Evolutionary conservation across 495 filamentous ascomycete species (phyloP), one percentile per base, ranked within the genome.

Genomic region (Xylaria scruposa): DNA sequence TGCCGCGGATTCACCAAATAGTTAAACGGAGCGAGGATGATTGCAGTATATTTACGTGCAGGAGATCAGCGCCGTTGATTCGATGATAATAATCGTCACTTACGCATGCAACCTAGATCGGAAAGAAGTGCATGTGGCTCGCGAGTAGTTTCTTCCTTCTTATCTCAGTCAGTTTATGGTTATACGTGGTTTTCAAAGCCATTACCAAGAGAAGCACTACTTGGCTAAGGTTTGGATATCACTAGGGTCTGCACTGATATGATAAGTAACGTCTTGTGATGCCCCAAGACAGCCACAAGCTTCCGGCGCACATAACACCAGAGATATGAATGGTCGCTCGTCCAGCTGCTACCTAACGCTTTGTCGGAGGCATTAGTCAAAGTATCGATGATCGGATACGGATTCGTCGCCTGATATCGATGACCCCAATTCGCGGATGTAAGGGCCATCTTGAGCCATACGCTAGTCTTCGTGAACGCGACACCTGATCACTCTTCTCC

Each of bases 361-460:
- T 67, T 29, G 64, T 67, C 64, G 31, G 47, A 33, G 26, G 33
- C 2, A 44, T 67, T 54, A 67, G 42, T 67, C 64, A 54, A 67
- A 26, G 13, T 24, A 54, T 67, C 10, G 49, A 24, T 44, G 21
- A 2, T 10, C 58, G 17, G 33, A 60, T 38, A 7, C 58, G 17
- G 31, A 60, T 38, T 0, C 31, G 38, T 67, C 12, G 64, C 40
- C 31, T n/a, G 31, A 12, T 29, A 49, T 24, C 13, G 49, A 42
- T 10, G 33, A 54, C 44, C 36, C 64, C 33, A 40, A 56, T 56
- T 63, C 33, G 49, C 38, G 12, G 24, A 44, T 24, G 60, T 7
- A 44, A 38, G 56, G 56, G 31, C 56, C 38, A 33, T 59, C 54
- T 33, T 58, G 26, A 33, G 26, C 54, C 56, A 60, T 38, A 38